Conservation (phyloP, 768 basidiomycete genomes). For the Lentinula guzmanii region DNA sequence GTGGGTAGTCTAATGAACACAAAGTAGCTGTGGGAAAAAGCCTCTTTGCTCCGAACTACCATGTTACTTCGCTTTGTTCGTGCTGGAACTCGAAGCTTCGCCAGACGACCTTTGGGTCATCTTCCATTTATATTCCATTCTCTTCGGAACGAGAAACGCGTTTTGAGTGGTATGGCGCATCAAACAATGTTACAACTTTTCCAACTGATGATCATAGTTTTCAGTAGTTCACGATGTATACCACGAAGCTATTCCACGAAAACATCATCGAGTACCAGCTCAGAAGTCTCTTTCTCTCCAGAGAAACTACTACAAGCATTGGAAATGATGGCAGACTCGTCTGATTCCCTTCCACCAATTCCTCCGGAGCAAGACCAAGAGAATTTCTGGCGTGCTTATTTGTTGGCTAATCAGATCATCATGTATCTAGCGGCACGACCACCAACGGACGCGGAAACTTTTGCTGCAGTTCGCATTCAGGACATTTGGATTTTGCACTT, state of each 20-base stretch:
- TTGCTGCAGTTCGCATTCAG: not conserved
- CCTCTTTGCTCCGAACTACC: not conserved
- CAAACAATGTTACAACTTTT: not conserved
- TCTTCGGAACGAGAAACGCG: not conserved
- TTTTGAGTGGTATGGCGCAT: not conserved
- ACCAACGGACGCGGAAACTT: not conserved
- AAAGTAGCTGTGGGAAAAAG: not conserved
- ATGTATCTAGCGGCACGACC: constrained; percentile 5
- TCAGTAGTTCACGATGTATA: not conserved
- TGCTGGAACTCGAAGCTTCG: not conserved
- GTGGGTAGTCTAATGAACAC: not conserved
- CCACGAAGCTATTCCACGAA: not conserved
- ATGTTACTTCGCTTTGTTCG: not conserved
- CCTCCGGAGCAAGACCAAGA: not conserved
- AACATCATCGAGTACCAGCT: not conserved
- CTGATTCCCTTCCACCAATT: not conserved
- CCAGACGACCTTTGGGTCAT: not conserved
- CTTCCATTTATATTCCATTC: not conserved
- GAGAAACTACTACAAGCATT: not conserved
- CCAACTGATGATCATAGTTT: not conserved
- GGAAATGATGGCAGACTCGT: not conserved
- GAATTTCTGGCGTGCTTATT: not conserved
- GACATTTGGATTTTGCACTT: not conserved
- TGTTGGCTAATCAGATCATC: constrained; percentile 4
- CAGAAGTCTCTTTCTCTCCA: not conserved